phyloP scores from a whole-genome alignment of 306 rosid species.

The Cucurbita pepo region DNA sequence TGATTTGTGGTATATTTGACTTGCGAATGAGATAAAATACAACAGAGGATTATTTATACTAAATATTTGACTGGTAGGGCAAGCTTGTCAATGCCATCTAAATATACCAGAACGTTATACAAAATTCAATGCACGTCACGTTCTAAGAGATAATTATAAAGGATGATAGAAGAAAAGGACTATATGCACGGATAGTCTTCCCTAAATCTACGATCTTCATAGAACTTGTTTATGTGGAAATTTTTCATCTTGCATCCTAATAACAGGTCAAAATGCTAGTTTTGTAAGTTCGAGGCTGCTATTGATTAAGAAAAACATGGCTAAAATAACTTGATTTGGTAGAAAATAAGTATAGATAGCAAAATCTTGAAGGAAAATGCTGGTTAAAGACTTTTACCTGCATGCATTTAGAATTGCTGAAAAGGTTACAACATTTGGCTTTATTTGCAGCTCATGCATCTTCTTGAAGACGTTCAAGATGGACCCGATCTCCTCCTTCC shows the following conservation, averaged over 20 bases:
- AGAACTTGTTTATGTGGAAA: background rate
- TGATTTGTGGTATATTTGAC: background rate
- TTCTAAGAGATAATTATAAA: background rate
- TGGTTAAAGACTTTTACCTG: constrained; percentile 37
- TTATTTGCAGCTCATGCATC: constrained; percentile 56
- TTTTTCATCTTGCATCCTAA: background rate
- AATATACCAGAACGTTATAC: background rate
- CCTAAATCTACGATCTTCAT: background rate
- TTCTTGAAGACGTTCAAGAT: constrained; percentile 46
- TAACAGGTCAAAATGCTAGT: background rate
- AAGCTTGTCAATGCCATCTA: background rate
- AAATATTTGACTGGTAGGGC: background rate
- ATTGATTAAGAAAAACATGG: background rate
- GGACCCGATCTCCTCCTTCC: constrained; percentile 30
- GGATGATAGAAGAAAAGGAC: background rate
- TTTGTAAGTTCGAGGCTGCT: background rate
- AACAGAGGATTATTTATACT: background rate
- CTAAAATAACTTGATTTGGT: background rate
- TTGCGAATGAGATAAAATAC: background rate
- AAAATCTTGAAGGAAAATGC: background rate
- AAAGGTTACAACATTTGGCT: constrained; percentile 47
- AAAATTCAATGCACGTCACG: background rate
- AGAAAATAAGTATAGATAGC: background rate
- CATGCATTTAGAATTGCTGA: constrained; percentile 91
- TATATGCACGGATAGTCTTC: background rate